These are phyloP conservation scores for Fragaria vesca DNA, from an alignment of 306 rosid genomes.

Conservation along the genomic window DNA sequence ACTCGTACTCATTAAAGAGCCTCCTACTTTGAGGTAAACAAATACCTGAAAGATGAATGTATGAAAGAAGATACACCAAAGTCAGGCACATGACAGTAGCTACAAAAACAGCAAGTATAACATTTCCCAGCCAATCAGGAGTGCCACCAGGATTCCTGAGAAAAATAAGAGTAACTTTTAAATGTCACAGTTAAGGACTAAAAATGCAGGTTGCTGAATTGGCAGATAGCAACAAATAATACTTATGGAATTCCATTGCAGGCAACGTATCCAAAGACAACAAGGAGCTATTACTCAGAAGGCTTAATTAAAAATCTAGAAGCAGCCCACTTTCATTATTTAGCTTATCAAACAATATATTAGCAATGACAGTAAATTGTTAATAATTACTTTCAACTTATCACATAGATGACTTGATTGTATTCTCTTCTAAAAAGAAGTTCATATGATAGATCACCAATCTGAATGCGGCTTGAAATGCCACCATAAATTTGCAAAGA, in stretches of 20 bases:
- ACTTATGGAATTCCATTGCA: neutral
- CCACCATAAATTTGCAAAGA: neutral
- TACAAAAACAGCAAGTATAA: constrained; percentile 56
- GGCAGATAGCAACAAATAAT: neutral
- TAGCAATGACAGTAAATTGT: constrained; percentile 7
- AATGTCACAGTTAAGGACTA: neutral
- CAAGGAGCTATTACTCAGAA: neutral
- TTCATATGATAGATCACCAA: neutral
- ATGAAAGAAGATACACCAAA: constrained; percentile 85
- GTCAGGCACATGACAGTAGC: constrained; percentile 65
- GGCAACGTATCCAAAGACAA: neutral
- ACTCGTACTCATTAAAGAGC: neutral
- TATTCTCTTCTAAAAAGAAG: neutral
- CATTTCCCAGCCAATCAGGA: constrained; percentile 89
- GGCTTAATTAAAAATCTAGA: neutral
- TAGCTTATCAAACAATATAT: neutral
- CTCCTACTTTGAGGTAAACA: constrained; percentile 19
- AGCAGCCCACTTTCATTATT: neutral
- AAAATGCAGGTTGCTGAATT: neutral
- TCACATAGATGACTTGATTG: neutral
- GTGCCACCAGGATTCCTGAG: constrained; percentile 85
- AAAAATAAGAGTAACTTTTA: constrained; percentile 6
- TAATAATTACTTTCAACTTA: neutral
- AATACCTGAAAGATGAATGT: constrained; percentile 89
- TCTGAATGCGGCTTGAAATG: neutral